These are phyloP conservation scores for Dimocarpus longan DNA, from an alignment of 345 rosid species.

Conservation along the genomic window DNA sequence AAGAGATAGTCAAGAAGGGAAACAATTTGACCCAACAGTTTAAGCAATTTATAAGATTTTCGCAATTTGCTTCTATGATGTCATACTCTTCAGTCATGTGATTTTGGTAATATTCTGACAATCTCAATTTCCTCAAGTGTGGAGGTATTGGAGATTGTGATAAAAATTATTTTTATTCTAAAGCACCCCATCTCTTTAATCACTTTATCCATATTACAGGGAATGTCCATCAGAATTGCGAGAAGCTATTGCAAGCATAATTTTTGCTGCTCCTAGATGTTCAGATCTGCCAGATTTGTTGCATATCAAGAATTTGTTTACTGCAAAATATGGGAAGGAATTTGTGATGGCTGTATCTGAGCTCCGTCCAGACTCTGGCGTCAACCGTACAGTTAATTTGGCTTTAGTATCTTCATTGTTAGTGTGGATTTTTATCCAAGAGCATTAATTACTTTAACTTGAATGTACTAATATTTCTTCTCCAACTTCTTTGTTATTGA, in stretches of 20 bases:
- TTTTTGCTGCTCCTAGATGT: conserved; percentile 96
- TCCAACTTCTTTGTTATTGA: conserved; percentile 9
- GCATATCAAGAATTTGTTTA: conserved; percentile 75
- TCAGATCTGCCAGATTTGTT: conserved; percentile 90
- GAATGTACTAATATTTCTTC: conserved; percentile 8
- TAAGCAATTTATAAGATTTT: not conserved
- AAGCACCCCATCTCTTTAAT: not conserved
- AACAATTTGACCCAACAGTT: not conserved
- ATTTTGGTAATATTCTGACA: not conserved
- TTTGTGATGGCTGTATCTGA: conserved; percentile 71
- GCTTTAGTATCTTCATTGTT: conserved; percentile 22
- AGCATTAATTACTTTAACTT: conserved; percentile 15
- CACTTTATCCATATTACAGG: conserved; percentile 39
- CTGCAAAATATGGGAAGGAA: conserved; percentile 88
- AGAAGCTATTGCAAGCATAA: conserved; percentile 90
- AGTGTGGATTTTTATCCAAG: conserved; percentile 6
- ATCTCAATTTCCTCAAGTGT: not conserved
- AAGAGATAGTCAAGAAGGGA: not conserved
- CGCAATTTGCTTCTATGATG: not conserved
- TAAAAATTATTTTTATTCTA: not conserved
- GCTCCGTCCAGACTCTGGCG: conserved; percentile 92
- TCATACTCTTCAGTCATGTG: not conserved
- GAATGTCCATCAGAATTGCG: conserved; percentile 87
- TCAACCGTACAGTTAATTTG: conserved; percentile 85
- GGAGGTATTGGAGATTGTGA: not conserved